Percentiles rank a stretch among this genome's conserved stretches.
These are phyloP conservation scores for Metschnikowia reukaufii DNA, from an alignment of 805 yeast genomes.

Conservation along the genomic window DNA sequence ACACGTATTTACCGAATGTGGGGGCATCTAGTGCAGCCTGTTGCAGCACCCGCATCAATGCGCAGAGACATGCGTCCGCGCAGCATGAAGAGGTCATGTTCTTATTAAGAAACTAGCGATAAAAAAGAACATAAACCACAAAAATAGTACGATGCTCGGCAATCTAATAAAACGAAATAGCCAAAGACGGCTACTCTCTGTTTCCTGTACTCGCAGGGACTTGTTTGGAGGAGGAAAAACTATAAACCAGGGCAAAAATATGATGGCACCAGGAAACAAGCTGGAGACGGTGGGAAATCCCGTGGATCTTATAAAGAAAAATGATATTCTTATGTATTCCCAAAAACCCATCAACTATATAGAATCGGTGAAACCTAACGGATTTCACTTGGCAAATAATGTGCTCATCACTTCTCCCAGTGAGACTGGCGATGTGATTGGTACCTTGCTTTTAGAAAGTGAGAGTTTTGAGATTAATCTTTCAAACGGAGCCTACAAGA, in stretches of 20 bases:
- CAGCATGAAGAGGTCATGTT: background rate
- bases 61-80: background rate
- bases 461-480: slow-evolving; percentile 65
- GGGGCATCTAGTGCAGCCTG: background rate
- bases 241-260: slow-evolving; percentile 8
- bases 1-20: background rate
- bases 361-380: slow-evolving; percentile 48
- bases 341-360: slow-evolving; percentile 44
- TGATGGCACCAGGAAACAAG: slow-evolving; percentile 36
- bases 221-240: slow-evolving; percentile 34
- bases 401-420: slow-evolving; percentile 47
- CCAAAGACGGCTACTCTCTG: background rate
- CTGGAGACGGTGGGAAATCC: slow-evolving; percentile 43
- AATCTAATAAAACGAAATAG: background rate
- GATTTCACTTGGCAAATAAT: slow-evolving; percentile 59
- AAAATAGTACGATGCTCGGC: background rate
- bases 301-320: slow-evolving; percentile 43
- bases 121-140: background rate
- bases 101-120: background rate
- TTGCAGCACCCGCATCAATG: background rate
- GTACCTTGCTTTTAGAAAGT: slow-evolving; percentile 51
- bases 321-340: slow-evolving; percentile 43
- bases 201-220: slow-evolving; percentile 12
- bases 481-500: slow-evolving; percentile 44
- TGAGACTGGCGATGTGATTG: slow-evolving; percentile 39